Evolutionary conservation across 2,329 filamentous ascomycete genomes (phyloP).

Genomic region (Penicillium sp.): DNA sequence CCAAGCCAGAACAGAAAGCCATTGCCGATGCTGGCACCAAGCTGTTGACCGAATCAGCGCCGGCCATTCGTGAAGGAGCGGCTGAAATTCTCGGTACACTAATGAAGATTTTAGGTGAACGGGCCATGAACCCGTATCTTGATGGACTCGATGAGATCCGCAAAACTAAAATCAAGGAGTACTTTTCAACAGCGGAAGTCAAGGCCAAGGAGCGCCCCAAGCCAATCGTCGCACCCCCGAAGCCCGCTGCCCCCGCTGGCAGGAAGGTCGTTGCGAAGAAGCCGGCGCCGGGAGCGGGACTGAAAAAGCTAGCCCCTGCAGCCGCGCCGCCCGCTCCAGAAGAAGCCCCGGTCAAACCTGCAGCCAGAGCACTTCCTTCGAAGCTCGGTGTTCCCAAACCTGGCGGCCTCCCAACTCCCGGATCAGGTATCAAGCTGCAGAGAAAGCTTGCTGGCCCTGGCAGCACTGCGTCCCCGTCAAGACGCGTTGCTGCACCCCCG

Average conservation of each 20-base stretch:
- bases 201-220: slow-evolving; percentile 93
- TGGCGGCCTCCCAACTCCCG: slow-evolving; percentile 42
- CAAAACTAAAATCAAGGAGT: slow-evolving; percentile 95
- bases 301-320: slow-evolving; percentile 49
- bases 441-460: slow-evolving; percentile 45
- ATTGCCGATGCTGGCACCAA: slow-evolving; percentile 91
- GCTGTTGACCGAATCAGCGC: slow-evolving; percentile 81
- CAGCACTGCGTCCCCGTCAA: slow-evolving; percentile 40
- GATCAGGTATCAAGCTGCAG: slow-evolving; percentile 42
- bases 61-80: slow-evolving; percentile 78
- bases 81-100: slow-evolving; percentile 88
- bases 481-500: slow-evolving; percentile 45
- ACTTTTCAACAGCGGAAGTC: slow-evolving; percentile 73
- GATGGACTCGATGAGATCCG: slow-evolving; percentile 93
- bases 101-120: slow-evolving; percentile 98
- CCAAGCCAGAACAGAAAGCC: slow-evolving; percentile 74
- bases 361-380: slow-evolving; percentile 42
- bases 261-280: slow-evolving; percentile 57
- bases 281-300: slow-evolving; percentile 44
- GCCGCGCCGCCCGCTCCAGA: slow-evolving; percentile 23
- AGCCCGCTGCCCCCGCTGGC: slow-evolving; percentile 53
- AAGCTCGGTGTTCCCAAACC: slow-evolving; percentile 45
- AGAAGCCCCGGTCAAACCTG: slow-evolving; percentile 44
- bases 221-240: slow-evolving; percentile 60
- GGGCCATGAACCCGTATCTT: slow-evolving; percentile 87